These are phyloP conservation scores for Aspergillus fructus DNA, from an alignment of 2,329 filamentous ascomycete genomes.

Conservation along the genomic window DNA sequence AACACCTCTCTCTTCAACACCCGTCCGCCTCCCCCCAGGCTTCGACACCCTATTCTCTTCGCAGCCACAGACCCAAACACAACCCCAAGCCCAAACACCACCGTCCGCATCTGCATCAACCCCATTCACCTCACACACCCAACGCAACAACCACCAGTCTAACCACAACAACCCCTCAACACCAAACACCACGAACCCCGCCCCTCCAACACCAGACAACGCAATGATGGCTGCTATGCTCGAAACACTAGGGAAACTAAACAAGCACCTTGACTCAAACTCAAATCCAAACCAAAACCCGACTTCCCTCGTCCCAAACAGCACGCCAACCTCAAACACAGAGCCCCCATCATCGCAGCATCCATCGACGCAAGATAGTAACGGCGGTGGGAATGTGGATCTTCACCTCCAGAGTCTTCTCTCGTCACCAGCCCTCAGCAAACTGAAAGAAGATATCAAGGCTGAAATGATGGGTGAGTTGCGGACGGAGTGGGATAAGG, in stretches of 20 bases:
- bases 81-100: slow-evolving; percentile 11
- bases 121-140: background rate
- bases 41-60: slow-evolving; percentile 42
- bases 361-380: background rate
- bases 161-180: background rate
- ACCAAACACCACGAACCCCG: background rate
- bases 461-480: slow-evolving; percentile 35
- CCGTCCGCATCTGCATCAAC: background rate
- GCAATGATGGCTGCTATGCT: slow-evolving; percentile 34
- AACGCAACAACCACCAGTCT: background rate
- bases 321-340: background rate
- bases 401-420: background rate
- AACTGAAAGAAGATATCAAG: slow-evolving; percentile 34
- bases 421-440: slow-evolving; percentile 16
- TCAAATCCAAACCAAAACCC: slow-evolving; percentile 8
- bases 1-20: slow-evolving; percentile 13
- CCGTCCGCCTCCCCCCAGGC: slow-evolving; percentile 35
- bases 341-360: background rate
- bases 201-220: slow-evolving; percentile 6
- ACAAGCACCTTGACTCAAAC: slow-evolving; percentile 36
- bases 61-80: too few species aligned
- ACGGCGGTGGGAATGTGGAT: background rate
- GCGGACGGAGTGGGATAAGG: slow-evolving; percentile 32
- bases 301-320: slow-evolving; percentile 18
- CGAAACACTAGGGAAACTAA: slow-evolving; percentile 38